phyloP scores from a whole-genome alignment of 805 yeast genomes.

The Diddensiella santjacobensis region DNA sequence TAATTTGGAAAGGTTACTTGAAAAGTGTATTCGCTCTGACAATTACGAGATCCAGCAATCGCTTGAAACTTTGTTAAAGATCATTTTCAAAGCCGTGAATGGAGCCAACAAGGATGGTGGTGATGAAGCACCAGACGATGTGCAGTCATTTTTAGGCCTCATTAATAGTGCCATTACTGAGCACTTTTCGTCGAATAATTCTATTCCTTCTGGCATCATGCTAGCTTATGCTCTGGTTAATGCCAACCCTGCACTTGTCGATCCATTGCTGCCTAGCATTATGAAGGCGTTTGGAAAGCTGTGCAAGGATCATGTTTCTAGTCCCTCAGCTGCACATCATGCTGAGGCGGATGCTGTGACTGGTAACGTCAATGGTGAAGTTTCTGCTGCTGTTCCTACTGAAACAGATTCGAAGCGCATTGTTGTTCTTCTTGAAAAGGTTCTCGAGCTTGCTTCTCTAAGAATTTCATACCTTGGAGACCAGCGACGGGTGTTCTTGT shows the following conservation, averaged over 20 bases:
- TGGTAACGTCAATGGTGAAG: conserved; percentile 12
- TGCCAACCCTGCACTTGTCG: conserved; percentile 68
- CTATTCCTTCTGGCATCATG: conserved; percentile 76
- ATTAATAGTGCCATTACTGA: conserved; percentile 70
- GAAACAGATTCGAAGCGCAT: conserved; percentile 81
- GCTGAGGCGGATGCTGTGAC: conserved; percentile 24
- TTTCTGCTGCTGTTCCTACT: conserved; percentile 19
- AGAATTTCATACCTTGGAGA: conserved; percentile 88
- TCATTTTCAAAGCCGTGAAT: conserved; percentile 49
- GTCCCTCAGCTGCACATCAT: conserved; percentile 20
- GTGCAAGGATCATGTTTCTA: conserved; percentile 74
- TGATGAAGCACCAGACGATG: conserved; percentile 57
- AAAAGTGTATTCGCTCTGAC: conserved; percentile 75
- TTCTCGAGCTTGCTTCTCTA: conserved; percentile 70
- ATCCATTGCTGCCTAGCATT: conserved; percentile 66
- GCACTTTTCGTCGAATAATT: conserved; percentile 65
- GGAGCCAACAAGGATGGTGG: conserved; percentile 45
- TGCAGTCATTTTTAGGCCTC: conserved; percentile 55
- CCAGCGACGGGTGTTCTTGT: conserved; percentile 82
- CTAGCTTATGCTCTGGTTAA: conserved; percentile 68
- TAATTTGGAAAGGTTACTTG: conserved; percentile 68
- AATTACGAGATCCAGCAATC: conserved; percentile 54
- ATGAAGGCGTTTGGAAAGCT: conserved; percentile 87
- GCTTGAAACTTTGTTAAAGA: conserved; percentile 10
- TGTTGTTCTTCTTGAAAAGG: conserved; percentile 68